Conservation (phyloP, 2,329 filamentous ascomycete genomes). For the Pseudogymnoascus sp. region DNA sequence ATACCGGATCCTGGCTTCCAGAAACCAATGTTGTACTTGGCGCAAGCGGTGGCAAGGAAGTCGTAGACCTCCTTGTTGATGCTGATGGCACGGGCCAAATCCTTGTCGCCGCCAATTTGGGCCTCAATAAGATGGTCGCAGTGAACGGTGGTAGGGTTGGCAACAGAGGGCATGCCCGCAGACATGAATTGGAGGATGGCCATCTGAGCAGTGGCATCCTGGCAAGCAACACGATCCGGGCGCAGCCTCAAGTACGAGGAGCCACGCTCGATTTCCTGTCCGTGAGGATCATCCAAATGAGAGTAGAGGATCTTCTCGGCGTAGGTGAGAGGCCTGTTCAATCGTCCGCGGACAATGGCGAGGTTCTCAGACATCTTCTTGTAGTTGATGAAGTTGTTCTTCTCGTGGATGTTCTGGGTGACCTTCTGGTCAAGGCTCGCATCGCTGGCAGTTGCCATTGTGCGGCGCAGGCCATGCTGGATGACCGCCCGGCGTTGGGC, state of each 20-base stretch:
- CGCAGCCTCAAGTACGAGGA: slow-evolving; percentile 93
- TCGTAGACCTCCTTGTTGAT: slow-evolving; percentile 99
- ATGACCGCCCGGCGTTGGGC: slow-evolving; percentile 54
- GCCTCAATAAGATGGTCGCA: slow-evolving; percentile 99
- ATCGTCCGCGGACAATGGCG: slow-evolving; percentile 74
- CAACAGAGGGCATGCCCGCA: slow-evolving; percentile 89
- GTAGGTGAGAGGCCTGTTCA: slow-evolving; percentile 89
- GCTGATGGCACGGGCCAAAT: slow-evolving; percentile 79
- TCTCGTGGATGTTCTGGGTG: slow-evolving; percentile 94
- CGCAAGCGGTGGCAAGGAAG: slow-evolving; percentile 87
- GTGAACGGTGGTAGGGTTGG: slow-evolving; percentile 92
- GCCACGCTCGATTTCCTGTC: slow-evolving; percentile 93
- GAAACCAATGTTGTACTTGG: slow-evolving; percentile 99
- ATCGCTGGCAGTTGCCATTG: slow-evolving; percentile 80
- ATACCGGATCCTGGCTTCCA: slow-evolving; percentile 98
- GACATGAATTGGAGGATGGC: slow-evolving; percentile 99
- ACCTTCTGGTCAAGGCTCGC: slow-evolving; percentile 90
- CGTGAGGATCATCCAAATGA: slow-evolving; percentile 92
- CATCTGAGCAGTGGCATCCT: slow-evolving; percentile 99
- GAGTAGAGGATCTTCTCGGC: slow-evolving; percentile 99
- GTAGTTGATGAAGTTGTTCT: slow-evolving; percentile 97
- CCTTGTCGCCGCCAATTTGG: slow-evolving; percentile 85
- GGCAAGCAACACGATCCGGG: slow-evolving; percentile 95
- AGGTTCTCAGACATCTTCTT: slow-evolving; percentile 99
- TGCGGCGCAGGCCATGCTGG: slow-evolving; percentile 56